Evolutionary conservation across 2,329 filamentous ascomycete genomes (phyloP).

Genomic region (Colletotrichum acutatum): DNA sequence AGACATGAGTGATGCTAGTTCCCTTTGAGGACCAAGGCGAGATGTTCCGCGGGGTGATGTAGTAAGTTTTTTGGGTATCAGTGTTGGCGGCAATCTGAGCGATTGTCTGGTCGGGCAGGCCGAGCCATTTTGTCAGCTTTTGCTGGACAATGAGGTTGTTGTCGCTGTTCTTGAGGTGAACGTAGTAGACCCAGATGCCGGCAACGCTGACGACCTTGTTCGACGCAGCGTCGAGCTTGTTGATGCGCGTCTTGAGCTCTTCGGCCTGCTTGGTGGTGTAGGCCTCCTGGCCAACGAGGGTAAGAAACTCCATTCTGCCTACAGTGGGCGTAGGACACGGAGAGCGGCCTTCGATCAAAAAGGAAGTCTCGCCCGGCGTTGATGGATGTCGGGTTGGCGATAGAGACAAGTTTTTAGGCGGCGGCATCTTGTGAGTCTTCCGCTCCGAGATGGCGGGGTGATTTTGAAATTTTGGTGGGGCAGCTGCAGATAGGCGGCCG

Average conservation of each 20-base stretch:
- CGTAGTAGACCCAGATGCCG: conserved; percentile 74
- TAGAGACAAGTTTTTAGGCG: conserved; percentile 27
- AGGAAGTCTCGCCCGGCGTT: conserved; percentile 30
- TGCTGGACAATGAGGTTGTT: conserved; percentile 54
- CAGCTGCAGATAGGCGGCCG: conserved; percentile 27
- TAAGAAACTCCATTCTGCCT: conserved; percentile 40
- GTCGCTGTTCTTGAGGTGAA: conserved; percentile 65
- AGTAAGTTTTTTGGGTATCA: conserved; percentile 54
- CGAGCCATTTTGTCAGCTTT: conserved; percentile 47
- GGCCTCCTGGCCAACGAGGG: conserved; percentile 58
- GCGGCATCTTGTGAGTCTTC: conserved; percentile 30
- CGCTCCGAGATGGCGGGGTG: conserved; percentile 32
- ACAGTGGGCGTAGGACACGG: conserved; percentile 33
- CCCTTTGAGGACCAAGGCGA: conserved; percentile 99
- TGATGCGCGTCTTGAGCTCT: conserved; percentile 57
- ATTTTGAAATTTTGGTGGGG: conserved; percentile 34
- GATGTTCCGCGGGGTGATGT: conserved; percentile 85
- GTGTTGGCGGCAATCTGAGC: conserved; percentile 60
- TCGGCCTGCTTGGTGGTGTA: conserved; percentile 58
- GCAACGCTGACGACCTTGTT: conserved; percentile 56
- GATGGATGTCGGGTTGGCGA: conserved; percentile 12
- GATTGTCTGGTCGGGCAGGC: conserved; percentile 54
- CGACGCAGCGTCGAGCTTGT: conserved; percentile 46
- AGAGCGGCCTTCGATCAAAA: conserved; percentile 35
- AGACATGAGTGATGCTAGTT: conserved; percentile 92